Evolutionary conservation across 2,329 filamentous ascomycete species (phyloP).

Genomic region (Talaromyces rugulosus): DNA sequence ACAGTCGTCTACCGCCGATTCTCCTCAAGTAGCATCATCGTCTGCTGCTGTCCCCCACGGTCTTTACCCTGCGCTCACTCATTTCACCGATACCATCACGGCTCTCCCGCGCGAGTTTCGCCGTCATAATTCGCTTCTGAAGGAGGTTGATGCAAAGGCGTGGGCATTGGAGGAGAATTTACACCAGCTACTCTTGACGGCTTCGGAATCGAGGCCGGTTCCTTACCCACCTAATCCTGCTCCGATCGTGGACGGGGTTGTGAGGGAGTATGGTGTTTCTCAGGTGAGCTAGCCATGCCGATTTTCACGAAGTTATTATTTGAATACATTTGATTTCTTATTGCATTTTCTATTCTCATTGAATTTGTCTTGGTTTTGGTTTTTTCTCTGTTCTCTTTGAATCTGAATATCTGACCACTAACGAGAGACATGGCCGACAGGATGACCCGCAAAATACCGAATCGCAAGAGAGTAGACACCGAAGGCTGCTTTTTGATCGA

Average conservation of each 20-base stretch:
- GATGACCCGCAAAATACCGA: constrained; percentile 24
- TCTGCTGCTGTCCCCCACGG: constrained; percentile 32
- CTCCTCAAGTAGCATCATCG: constrained; percentile 22
- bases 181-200: constrained; percentile 61
- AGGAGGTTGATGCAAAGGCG: constrained; percentile 97
- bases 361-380: background rate
- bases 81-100: constrained; percentile 87
- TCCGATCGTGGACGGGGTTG: constrained; percentile 30
- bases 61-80: constrained; percentile 64
- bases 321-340: background rate
- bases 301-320: background rate
- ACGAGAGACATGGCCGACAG: constrained; percentile 14
- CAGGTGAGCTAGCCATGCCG: constrained; percentile 20
- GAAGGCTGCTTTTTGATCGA: constrained; percentile 70
- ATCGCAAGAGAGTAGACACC: constrained; percentile 32
- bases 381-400: constrained; percentile 1
- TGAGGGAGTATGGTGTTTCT: constrained; percentile 30
- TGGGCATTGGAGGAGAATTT: constrained; percentile 82
- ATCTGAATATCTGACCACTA: background rate
- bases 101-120: constrained; percentile 93
- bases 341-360: background rate
- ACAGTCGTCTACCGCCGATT: constrained; percentile 19
- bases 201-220: constrained; percentile 30
- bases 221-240: constrained; percentile 31
- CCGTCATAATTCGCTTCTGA: constrained; percentile 89